Base-by-base conservation (phyloP, 768 basidiomycete genomes). In the Lyophyllum semitale region DNA sequence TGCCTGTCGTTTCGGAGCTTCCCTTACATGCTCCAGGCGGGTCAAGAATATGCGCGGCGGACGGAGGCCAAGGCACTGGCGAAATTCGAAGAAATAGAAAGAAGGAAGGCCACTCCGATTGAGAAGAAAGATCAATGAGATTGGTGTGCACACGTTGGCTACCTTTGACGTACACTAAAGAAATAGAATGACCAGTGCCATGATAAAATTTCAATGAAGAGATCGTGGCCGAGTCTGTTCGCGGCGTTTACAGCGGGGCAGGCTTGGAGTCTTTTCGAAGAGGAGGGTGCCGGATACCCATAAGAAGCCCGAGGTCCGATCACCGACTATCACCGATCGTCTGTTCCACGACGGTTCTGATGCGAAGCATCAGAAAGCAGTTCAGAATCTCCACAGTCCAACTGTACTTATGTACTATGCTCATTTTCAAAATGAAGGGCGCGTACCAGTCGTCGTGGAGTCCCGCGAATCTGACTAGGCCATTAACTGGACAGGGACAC, bases 41-140 rank as follows among this genome's bases (percentile, higher is more conserved):
- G 93, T 20, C 92, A 95, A 66, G 93, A 92, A 74, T 95, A 89
- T 65, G 90, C 89, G 26, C 77, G 75, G 55, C 84, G 88, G 26
- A 59, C 74, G 45, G 90, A 90, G 63, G 79, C 79, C 38, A 77
- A 73, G 58, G 77, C 73, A 53, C 54, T 71, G n/a, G 69, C 73
- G 35, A 67, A 68, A 44, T 48, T 59, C 29, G 68, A 67, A 54
- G 69, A 66, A 41, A 66, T 68, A 61, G 61, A 68, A 63, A 65
- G 67, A 60, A 68, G 68, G 52, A 66, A 65, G 46, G 65, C 55
- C n/a, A 44, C 46, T 33, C 55, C 46, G 9, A 53, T 58, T 41
- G 69, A 66, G 61, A 77, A 78, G 66, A 79, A 79, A 65, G 68
- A 73, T 37, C 73, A 77, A 58, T 78, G 26, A 56, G 44, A 45